phyloP scores from a whole-genome alignment of 805 yeast species.

The Brettanomyces naardenensis region DNA sequence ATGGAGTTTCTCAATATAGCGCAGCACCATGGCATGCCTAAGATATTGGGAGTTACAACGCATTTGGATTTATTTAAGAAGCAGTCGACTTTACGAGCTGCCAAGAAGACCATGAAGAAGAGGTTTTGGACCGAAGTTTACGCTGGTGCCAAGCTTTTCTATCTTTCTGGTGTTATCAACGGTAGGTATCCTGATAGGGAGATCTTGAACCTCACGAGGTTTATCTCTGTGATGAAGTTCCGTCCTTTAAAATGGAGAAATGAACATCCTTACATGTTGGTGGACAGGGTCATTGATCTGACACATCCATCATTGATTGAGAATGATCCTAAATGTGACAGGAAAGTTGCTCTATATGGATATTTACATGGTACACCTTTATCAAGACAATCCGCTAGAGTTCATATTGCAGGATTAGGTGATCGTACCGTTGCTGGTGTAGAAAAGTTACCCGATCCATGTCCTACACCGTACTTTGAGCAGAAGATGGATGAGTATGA shows the following conservation, averaged over 20 bases:
- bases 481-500: constrained; percentile 77
- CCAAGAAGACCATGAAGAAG: constrained; percentile 85
- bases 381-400: constrained; percentile 55
- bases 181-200: constrained; percentile 98
- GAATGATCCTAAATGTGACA: constrained; percentile 72
- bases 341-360: constrained; percentile 89
- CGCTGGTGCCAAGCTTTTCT: constrained; percentile 94
- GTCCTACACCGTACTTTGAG: constrained; percentile 93
- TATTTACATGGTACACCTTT: constrained; percentile 92
- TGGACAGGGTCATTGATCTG: constrained; percentile 83
- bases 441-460: constrained; percentile 94
- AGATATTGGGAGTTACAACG: constrained; percentile 90
- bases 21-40: constrained; percentile 98
- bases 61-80: constrained; percentile 91
- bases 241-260: constrained; percentile 99
- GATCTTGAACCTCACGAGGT: constrained; percentile 81
- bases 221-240: constrained; percentile 95
- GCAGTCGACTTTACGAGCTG: constrained; percentile 80
- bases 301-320: constrained; percentile 86
- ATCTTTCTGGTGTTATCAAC: constrained; percentile 89
- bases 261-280: constrained; percentile 90
- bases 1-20: constrained; percentile 96
- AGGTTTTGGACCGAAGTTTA: constrained; percentile 99
- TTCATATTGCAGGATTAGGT: constrained; percentile 95
- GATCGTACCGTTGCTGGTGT: constrained; percentile 69